These are phyloP conservation scores for Acanthamoeba polyphaga DNA, from an alignment of 208 protist genomes.

Conservation along the genomic window DNA sequence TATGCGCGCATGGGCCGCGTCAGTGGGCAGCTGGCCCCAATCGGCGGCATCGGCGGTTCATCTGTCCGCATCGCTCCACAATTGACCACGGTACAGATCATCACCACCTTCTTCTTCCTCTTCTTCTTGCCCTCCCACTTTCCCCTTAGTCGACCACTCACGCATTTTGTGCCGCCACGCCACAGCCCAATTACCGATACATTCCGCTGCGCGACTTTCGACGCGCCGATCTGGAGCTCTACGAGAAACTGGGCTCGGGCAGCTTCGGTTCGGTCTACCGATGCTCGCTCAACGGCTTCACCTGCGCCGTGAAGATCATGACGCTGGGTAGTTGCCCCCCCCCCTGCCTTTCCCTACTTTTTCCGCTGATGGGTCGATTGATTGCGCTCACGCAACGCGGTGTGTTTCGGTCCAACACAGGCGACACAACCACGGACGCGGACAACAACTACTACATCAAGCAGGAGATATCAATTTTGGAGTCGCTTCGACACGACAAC, in stretches of 20 bases:
- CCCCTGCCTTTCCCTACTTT: background rate
- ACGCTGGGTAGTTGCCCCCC: background rate
- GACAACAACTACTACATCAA: slow-evolving; percentile 63
- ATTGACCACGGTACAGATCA: background rate
- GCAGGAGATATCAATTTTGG: slow-evolving; percentile 61
- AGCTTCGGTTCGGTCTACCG: slow-evolving; percentile 54
- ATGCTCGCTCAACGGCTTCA: slow-evolving; percentile 56
- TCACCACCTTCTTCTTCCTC: background rate
- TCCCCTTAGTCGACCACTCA: no score
- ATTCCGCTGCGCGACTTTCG: slow-evolving; percentile 59
- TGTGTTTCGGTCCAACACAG: background rate
- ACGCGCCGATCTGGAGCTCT: slow-evolving; percentile 1
- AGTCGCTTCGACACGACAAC: slow-evolving; percentile 54
- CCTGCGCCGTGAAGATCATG: slow-evolving; percentile 71
- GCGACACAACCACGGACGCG: background rate
- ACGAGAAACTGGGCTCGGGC: slow-evolving; percentile 70
- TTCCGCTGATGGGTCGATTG: no score
- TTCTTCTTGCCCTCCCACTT: background rate
- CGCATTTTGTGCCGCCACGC: no score
- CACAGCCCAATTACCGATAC: background rate
- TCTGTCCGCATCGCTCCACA: background rate
- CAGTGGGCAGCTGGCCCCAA: background rate
- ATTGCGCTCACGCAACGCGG: background rate
- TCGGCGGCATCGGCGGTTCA: slow-evolving; percentile 48
- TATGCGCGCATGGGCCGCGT: slow-evolving; percentile 8